Percentiles rank a stretch among this genome's conserved stretches.
Evolutionary conservation across 179 eudicot genomes (phyloP).

Genomic region (Drosera spatulata): DNA sequence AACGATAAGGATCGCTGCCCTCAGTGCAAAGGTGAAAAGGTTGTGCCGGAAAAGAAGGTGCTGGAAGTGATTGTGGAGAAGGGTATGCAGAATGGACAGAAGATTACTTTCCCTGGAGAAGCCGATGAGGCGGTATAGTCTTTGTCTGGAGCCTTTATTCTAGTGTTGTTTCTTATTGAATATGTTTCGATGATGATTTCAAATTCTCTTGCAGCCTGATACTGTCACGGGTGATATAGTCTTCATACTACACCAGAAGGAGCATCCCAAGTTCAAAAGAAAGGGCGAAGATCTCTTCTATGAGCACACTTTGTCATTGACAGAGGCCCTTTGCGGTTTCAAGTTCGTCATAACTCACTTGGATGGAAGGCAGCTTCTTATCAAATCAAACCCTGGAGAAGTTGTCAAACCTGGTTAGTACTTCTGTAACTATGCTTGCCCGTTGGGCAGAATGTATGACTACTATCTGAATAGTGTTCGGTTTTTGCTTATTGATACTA

Average conservation of each 20-base stretch:
- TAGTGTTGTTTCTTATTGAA: background rate
- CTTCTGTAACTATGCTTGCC: too few species aligned
- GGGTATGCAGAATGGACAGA: conserved; percentile 13
- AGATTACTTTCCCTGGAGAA: conserved; percentile 11
- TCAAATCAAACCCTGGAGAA: conserved; percentile 10
- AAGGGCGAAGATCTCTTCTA: conserved; percentile 13
- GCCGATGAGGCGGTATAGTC: conserved; percentile 11
- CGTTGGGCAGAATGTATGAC: too few species aligned
- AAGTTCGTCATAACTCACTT: conserved; percentile 7
- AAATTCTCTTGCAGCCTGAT: conserved; percentile 7
- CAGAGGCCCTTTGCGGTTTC: conserved; percentile 11
- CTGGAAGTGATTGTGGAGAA: conserved; percentile 11
- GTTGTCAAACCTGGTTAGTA: conserved; percentile 9
- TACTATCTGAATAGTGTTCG: too few species aligned
- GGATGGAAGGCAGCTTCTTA: conserved; percentile 9
- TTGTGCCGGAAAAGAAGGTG: conserved; percentile 9
- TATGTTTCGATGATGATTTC: background rate
- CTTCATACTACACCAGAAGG: conserved; percentile 9
- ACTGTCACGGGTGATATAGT: conserved; percentile 13
- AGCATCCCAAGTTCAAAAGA: conserved; percentile 7
- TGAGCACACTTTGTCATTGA: conserved; percentile 8
- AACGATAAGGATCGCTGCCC: conserved; percentile 11
- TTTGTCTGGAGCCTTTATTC: background rate
- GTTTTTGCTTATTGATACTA: background rate
- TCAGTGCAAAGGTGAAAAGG: conserved; percentile 11